Evolutionary conservation across 176 grass and related monocot genomes (phyloP).

Genomic region (Carex pumila): DNA sequence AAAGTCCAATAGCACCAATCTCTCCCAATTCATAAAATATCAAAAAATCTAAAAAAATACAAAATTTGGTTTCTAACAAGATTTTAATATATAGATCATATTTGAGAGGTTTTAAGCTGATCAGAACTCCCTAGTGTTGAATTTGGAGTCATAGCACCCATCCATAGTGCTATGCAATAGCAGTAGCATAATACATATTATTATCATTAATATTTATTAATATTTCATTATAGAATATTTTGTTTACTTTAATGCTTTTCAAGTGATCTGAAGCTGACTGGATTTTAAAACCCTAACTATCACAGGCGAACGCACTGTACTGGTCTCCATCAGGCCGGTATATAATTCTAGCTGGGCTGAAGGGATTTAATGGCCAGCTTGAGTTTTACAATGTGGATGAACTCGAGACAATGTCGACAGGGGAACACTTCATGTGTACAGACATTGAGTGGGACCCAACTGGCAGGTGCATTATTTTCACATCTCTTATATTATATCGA

Average conservation of each 20-base stretch:
- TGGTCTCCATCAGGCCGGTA: slow-evolving; percentile 84
- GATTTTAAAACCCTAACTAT: not conserved
- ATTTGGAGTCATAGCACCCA: not conserved
- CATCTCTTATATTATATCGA: not conserved
- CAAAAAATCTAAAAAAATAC: not conserved
- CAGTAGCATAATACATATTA: not conserved
- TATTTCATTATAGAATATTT: not conserved
- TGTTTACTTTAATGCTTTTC: not conserved
- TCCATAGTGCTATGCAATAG: not conserved
- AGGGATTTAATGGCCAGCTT: slow-evolving; percentile 89
- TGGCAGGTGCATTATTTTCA: slow-evolving; percentile 48
- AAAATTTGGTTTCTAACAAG: not conserved
- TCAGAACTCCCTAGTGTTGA: not conserved
- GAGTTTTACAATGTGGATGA: slow-evolving; percentile 98
- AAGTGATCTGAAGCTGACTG: not conserved
- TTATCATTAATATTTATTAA: not conserved
- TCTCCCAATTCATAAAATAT: not conserved
- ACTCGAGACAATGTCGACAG: slow-evolving; percentile 86
- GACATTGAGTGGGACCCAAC: slow-evolving; percentile 96
- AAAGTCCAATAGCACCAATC: not conserved
- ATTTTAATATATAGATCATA: not conserved
- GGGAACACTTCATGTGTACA: slow-evolving; percentile 95
- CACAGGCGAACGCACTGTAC: slow-evolving; percentile 61
- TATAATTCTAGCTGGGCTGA: slow-evolving; percentile 81
- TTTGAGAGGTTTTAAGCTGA: not conserved